phyloP scores from a whole-genome alignment of 2,329 filamentous ascomycete genomes.

The Akanthomyces dipterigenus region DNA sequence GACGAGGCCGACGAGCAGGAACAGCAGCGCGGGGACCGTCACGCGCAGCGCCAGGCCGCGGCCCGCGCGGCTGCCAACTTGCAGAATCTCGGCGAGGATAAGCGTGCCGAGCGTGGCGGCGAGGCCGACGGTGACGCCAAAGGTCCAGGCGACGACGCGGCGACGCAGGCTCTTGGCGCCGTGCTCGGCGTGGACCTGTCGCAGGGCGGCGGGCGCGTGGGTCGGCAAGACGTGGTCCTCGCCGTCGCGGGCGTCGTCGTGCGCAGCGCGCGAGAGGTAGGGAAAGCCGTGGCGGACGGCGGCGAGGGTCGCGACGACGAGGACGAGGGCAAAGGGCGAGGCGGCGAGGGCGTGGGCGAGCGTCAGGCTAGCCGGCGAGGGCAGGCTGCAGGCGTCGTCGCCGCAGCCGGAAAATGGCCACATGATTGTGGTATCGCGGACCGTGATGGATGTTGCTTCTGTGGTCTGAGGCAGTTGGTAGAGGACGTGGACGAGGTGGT shows the following conservation, averaged over 20 bases:
- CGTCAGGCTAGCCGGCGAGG: slow-evolving; percentile 33
- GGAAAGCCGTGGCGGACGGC: slow-evolving; percentile 67
- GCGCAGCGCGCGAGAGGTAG: slow-evolving; percentile 50
- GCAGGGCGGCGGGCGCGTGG: slow-evolving; percentile 52
- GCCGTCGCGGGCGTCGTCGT: slow-evolving; percentile 42
- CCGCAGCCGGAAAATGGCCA: slow-evolving; percentile 46
- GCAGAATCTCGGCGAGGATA: slow-evolving; percentile 77
- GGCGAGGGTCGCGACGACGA: slow-evolving; percentile 53
- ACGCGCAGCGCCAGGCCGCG: slow-evolving; percentile 60
- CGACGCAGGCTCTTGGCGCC: slow-evolving; percentile 44
- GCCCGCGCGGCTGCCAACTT: slow-evolving; percentile 61
- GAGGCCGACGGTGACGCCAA: slow-evolving; percentile 69
- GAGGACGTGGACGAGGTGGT: too few species aligned
- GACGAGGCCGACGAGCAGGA: slow-evolving; percentile 66
- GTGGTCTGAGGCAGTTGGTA: too few species aligned
- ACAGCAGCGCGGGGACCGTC: slow-evolving; percentile 63
- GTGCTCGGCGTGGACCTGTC: slow-evolving; percentile 53
- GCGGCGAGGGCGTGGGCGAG: slow-evolving; percentile 51
- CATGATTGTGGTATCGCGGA: slow-evolving; percentile 19
- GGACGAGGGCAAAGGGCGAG: slow-evolving; percentile 65
- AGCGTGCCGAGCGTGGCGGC: slow-evolving; percentile 72
- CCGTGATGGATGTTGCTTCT: not conserved
- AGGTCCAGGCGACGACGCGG: slow-evolving; percentile 55
- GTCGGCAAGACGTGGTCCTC: slow-evolving; percentile 56
- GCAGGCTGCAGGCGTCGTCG: slow-evolving; percentile 49